Evolutionary conservation across 371 early-diverging fungal species (phyloP).

Genomic region (Smittium culicis): DNA sequence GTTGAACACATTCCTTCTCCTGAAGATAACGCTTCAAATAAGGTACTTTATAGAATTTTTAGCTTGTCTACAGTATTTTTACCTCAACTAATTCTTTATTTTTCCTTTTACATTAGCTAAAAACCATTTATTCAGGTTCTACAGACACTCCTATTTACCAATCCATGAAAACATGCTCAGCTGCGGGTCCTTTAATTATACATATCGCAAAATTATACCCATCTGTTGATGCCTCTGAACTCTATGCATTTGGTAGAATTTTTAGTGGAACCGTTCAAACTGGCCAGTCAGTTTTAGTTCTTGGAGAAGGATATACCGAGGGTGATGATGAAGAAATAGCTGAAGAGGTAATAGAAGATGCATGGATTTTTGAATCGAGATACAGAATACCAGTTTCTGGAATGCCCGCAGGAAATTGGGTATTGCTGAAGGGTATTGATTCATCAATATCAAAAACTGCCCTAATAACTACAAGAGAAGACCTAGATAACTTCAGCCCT

Average conservation of each 20-base stretch:
- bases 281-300: slow-evolving; percentile 71
- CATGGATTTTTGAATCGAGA: slow-evolving; percentile 71
- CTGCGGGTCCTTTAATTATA: slow-evolving; percentile 84
- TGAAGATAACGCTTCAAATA: slow-evolving; percentile 48
- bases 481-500: slow-evolving; percentile 44
- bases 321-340: slow-evolving; percentile 95
- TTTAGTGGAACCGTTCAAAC: slow-evolving; percentile 70
- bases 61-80: neutral
- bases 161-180: slow-evolving; percentile 70
- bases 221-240: slow-evolving; percentile 62
- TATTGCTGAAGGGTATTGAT: slow-evolving; percentile 84
- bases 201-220: slow-evolving; percentile 81
- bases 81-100: neutral
- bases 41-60: slow-evolving; percentile 33
- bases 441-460: slow-evolving; percentile 85
- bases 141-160: slow-evolving; percentile 42
- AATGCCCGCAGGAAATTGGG: slow-evolving; percentile 76
- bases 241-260: slow-evolving; percentile 84
- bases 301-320: slow-evolving; percentile 78
- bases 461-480: slow-evolving; percentile 48
- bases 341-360: slow-evolving; percentile 54
- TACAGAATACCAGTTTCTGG: slow-evolving; percentile 69
- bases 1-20: slow-evolving; percentile 69
- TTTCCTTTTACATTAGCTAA: neutral
- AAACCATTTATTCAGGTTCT: slow-evolving; percentile 60